Conservation (phyloP, 2,329 filamentous ascomycete genomes). For the Claviceps sp. region DNA sequence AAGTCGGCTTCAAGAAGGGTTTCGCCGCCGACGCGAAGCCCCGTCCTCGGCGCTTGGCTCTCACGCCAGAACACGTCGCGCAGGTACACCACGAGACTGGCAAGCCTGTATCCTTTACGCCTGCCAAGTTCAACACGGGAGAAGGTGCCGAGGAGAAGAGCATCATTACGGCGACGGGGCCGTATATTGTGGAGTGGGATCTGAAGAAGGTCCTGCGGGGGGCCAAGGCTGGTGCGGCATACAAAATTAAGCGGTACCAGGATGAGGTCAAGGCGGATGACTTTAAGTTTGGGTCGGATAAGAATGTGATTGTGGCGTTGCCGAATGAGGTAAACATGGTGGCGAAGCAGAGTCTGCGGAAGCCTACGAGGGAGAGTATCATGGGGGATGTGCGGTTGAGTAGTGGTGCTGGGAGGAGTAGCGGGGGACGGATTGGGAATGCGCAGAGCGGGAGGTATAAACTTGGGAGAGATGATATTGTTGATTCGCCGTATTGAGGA, state of each 20-base stretch:
- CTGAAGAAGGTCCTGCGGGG: slow-evolving; percentile 77
- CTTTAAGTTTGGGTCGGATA: slow-evolving; percentile 93
- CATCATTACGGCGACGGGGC: slow-evolving; percentile 91
- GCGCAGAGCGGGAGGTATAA: slow-evolving; percentile 51
- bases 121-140: slow-evolving; percentile 87
- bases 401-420: slow-evolving; percentile 24
- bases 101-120: slow-evolving; percentile 72
- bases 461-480: slow-evolving; percentile 69
- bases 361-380: slow-evolving; percentile 87
- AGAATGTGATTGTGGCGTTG: slow-evolving; percentile 93
- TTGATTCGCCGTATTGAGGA: slow-evolving; percentile 53
- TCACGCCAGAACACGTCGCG: slow-evolving; percentile 84
- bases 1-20: slow-evolving; percentile 90
- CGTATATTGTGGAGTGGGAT: slow-evolving; percentile 94
- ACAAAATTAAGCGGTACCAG: slow-evolving; percentile 90
- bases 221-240: slow-evolving; percentile 74
- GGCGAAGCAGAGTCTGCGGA: slow-evolving; percentile 68
- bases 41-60: slow-evolving; percentile 75
- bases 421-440: slow-evolving; percentile 37
- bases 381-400: slow-evolving; percentile 42
- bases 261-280: slow-evolving; percentile 97
- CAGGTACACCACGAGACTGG: slow-evolving; percentile 97
- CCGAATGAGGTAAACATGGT: slow-evolving; percentile 99
- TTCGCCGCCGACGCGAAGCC: slow-evolving; percentile 91
- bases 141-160: slow-evolving; percentile 72